phyloP scores from a whole-genome alignment of 2,329 filamentous ascomycete species.

The Exophiala sp. region DNA sequence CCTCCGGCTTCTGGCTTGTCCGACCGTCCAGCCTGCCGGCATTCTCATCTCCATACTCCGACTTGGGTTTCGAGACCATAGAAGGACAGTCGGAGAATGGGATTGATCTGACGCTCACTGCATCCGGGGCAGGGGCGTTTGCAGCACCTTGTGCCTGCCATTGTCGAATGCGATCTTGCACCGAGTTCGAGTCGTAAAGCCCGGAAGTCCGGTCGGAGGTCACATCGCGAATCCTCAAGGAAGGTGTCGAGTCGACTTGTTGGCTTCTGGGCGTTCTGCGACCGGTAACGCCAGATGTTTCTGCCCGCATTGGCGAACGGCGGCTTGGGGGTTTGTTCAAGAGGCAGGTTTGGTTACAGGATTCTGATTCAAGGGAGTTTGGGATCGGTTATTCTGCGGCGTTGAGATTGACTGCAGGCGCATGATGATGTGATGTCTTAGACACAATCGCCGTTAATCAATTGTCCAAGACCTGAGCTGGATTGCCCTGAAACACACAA shows the following conservation, averaged over 20 bases:
- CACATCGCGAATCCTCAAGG: conserved; percentile 21
- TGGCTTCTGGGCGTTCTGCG: conserved; percentile 22
- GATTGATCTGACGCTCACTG: conserved; percentile 25
- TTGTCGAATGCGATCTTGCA: conserved; percentile 70
- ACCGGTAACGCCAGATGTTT: conserved; percentile 32
- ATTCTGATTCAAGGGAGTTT: conserved; percentile 13
- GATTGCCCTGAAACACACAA: not conserved
- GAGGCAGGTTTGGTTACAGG: not conserved
- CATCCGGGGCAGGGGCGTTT: conserved; percentile 24
- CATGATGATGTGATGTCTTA: not conserved
- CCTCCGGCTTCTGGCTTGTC: conserved; percentile 16
- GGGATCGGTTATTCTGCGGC: conserved; percentile 1
- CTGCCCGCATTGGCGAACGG: conserved; percentile 34
- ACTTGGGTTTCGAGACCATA: conserved; percentile 8
- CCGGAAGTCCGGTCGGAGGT: conserved; percentile 32
- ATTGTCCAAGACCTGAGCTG: not conserved
- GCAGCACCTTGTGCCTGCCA: conserved; percentile 77
- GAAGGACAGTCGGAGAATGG: conserved; percentile 22
- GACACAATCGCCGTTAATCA: not conserved
- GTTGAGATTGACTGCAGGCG: not conserved
- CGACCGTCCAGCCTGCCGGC: conserved; percentile 12
- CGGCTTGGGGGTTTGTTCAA: not conserved
- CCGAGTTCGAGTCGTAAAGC: conserved; percentile 57
- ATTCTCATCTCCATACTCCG: conserved; percentile 14
- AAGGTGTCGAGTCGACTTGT: conserved; percentile 5